Conservation (phyloP, 441 rosid genomes). For the Gossypium gossypioides region DNA sequence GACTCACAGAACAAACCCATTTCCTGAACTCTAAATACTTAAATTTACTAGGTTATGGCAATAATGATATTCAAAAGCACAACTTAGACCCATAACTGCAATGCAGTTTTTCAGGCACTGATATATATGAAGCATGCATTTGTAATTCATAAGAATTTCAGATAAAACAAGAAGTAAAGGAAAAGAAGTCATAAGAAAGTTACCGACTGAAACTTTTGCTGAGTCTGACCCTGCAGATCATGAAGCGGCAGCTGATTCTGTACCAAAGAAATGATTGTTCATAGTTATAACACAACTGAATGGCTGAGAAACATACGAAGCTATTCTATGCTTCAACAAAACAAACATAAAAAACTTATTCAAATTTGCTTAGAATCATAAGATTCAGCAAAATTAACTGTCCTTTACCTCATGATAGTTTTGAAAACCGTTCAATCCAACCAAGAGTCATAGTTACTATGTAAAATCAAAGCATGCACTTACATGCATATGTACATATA, state of each 20-base stretch:
- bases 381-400: background rate
- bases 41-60: background rate
- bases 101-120: background rate
- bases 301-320: background rate
- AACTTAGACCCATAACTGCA: background rate
- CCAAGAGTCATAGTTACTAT: background rate
- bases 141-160: background rate
- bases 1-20: background rate
- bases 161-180: background rate
- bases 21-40: background rate
- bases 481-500: background rate
- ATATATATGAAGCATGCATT: background rate
- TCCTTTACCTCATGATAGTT: background rate
- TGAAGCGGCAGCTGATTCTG: constrained; percentile 60
- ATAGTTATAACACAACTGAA: constrained; percentile 1
- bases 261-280: constrained; percentile 12
- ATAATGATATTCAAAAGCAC: background rate
- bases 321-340: background rate
- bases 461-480: background rate
- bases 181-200: constrained; percentile 12
- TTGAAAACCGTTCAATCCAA: background rate
- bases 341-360: background rate
- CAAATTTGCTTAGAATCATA: background rate
- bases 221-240: constrained; percentile 65
- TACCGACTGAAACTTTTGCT: constrained; percentile 74